Evolutionary conservation across 441 rosid genomes (phyloP).

Genomic region (Eutrema salsugineum): DNA sequence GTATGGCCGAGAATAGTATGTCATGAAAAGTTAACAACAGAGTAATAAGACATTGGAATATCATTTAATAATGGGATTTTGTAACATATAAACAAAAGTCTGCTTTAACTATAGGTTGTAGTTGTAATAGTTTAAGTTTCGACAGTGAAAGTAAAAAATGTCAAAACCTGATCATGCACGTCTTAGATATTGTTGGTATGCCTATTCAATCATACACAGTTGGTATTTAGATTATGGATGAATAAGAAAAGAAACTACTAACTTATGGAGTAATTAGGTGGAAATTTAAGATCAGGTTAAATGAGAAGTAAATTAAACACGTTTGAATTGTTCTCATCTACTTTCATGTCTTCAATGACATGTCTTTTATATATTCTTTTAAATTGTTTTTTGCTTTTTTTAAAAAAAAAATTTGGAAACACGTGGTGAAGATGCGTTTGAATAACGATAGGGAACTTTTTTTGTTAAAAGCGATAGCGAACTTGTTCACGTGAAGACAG

Average conservation of each 20-base stretch:
- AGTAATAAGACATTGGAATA: neutral
- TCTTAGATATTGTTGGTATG: neutral
- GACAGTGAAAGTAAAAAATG: neutral
- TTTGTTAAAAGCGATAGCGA: conserved; percentile 2
- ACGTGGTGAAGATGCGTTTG: conserved; percentile 9
- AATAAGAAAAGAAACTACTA: neutral
- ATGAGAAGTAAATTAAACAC: conserved; percentile 13
- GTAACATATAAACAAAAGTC: neutral
- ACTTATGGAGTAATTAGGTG: conserved; percentile 5
- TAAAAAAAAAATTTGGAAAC: neutral
- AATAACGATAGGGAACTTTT: neutral
- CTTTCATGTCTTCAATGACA: conserved; percentile 1
- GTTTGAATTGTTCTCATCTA: conserved; percentile 27
- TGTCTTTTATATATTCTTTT: neutral
- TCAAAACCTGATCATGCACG: neutral
- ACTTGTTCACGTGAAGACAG: conserved; percentile 27
- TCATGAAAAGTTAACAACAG: neutral
- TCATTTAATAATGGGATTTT: neutral
- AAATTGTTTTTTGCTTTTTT: neutral
- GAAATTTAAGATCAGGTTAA: neutral
- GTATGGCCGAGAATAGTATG: neutral
- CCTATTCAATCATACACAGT: neutral
- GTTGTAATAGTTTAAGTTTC: neutral
- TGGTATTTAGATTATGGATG: neutral
- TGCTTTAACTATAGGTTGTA: neutral